phyloP scores from a whole-genome alignment of 495 filamentous ascomycete species.

The Aspergillus wentii region DNA sequence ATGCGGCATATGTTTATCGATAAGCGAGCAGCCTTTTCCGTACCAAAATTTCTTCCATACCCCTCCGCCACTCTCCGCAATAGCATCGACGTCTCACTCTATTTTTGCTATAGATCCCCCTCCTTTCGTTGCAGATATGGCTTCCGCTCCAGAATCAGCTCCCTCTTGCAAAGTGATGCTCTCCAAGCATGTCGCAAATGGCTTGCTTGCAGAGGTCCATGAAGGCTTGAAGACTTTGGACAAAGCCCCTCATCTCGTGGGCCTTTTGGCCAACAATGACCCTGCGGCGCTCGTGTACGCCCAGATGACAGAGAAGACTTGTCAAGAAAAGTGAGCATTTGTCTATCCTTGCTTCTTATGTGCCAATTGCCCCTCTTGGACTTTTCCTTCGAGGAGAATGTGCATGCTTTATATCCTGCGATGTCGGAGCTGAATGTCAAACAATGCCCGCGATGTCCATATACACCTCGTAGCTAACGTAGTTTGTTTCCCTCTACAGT shows the following conservation, averaged over 20 bases:
- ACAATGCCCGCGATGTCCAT: not conserved
- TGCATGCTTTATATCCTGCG: constrained; percentile 1
- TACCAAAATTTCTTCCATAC: constrained; percentile 22
- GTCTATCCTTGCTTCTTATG: constrained; percentile 13
- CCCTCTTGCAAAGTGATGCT: constrained; percentile 85
- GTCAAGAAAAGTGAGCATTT: constrained; percentile 77
- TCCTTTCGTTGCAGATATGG: constrained; percentile 20
- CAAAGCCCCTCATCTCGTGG: constrained; percentile 71
- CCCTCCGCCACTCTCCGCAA: constrained; percentile 16
- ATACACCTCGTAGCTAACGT: constrained; percentile 18
- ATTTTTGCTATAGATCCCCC: constrained; percentile 5
- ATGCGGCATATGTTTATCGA: constrained; percentile 41
- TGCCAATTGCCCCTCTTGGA: constrained; percentile 8
- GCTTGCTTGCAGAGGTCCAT: constrained; percentile 70
- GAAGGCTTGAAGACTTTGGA: constrained; percentile 65
- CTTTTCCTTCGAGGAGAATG: not conserved
- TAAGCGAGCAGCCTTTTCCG: constrained; percentile 40
- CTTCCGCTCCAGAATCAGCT: constrained; percentile 23
- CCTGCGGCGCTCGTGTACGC: constrained; percentile 90
- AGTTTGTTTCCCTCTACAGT: constrained; percentile 37
- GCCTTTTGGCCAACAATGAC: constrained; percentile 88
- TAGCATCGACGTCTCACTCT: constrained; percentile 8
- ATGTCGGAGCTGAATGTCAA: constrained; percentile 4
- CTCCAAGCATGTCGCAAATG: constrained; percentile 76
- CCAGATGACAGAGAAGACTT: constrained; percentile 95